Conservation (phyloP, 805 yeast species). For the Candida endomychidarum region DNA sequence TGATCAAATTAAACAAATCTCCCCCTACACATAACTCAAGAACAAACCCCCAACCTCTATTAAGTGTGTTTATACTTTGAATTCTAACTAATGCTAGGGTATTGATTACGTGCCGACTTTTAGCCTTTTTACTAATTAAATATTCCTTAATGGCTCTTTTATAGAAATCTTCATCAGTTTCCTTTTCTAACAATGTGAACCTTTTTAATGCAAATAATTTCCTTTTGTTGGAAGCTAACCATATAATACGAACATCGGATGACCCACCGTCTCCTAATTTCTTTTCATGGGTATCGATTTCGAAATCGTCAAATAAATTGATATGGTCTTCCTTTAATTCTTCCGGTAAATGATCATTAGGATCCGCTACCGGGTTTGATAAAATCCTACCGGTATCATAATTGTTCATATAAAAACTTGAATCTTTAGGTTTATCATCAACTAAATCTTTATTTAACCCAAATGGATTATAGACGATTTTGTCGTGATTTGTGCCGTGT, state of each 20-base stretch:
- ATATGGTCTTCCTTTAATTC: conserved; percentile 48
- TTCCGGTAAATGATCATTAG: conserved; percentile 61
- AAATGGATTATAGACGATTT: conserved; percentile 64
- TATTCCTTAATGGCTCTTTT: conserved; percentile 63
- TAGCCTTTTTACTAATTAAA: conserved; percentile 54
- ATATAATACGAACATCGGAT: conserved; percentile 54
- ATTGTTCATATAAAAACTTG: conserved; percentile 29
- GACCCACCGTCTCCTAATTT: conserved; percentile 74
- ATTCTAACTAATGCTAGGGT: conserved; percentile 56
- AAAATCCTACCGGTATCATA: conserved; percentile 50
- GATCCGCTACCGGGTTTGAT: conserved; percentile 62
- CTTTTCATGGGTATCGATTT: conserved; percentile 39
- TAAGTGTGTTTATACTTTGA: conserved; percentile 52
- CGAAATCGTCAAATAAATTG: conserved; percentile 56
- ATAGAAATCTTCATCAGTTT: conserved; percentile 64
- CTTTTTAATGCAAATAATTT: conserved; percentile 64
- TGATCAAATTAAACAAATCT: conserved; percentile 58
- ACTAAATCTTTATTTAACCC: conserved; percentile 45
- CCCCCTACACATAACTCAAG: conserved; percentile 63
- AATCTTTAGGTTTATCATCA: conserved; percentile 25
- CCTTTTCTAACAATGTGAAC: conserved; percentile 58
- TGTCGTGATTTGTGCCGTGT: conserved; percentile 27
- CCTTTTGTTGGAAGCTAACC: conserved; percentile 38
- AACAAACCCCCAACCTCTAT: conserved; percentile 76
- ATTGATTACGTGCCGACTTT: conserved; percentile 60